phyloP scores from a whole-genome alignment of 129 eudicot species.

The Flaveria sonorensis region DNA sequence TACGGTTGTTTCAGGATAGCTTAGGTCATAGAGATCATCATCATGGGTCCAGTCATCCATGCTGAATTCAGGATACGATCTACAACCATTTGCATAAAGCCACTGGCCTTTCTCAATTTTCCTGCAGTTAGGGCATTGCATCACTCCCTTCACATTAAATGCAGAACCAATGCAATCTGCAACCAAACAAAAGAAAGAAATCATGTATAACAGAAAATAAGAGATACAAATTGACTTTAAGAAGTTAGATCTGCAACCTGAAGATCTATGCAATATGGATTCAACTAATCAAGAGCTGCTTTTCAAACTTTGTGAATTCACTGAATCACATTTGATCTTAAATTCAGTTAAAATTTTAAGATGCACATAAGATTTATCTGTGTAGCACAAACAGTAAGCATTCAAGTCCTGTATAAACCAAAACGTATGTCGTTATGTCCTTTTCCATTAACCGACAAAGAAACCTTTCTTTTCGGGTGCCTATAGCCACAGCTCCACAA shows the following conservation, averaged over 20 bases:
- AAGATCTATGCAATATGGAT: neutral
- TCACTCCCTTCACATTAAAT: constrained; percentile 82
- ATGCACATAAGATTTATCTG: neutral
- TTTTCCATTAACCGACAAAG: neutral
- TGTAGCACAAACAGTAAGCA: constrained; percentile 3
- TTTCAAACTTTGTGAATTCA: neutral
- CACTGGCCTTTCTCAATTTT: constrained; percentile 98
- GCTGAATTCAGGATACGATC: constrained; percentile 64
- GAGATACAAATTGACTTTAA: neutral
- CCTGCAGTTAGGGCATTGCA: constrained; percentile 99
- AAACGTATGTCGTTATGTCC: neutral
- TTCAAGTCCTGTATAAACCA: neutral
- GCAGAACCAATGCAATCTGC: constrained; percentile 99
- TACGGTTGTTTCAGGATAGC: constrained; percentile 79
- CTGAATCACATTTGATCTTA: neutral
- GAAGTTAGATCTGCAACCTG: neutral
- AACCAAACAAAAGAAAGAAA: constrained; percentile 20
- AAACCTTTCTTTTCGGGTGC: neutral
- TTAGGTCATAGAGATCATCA: constrained; percentile 85
- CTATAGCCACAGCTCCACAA: neutral
- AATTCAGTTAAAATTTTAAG: neutral
- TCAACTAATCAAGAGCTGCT: neutral
- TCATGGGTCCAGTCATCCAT: constrained; percentile 95
- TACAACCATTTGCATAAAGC: constrained; percentile 80
- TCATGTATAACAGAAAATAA: neutral